These are phyloP conservation scores for Rhododendron kiyosumense DNA, from an alignment of 148 eudicot genomes.

Conservation along the genomic window DNA sequence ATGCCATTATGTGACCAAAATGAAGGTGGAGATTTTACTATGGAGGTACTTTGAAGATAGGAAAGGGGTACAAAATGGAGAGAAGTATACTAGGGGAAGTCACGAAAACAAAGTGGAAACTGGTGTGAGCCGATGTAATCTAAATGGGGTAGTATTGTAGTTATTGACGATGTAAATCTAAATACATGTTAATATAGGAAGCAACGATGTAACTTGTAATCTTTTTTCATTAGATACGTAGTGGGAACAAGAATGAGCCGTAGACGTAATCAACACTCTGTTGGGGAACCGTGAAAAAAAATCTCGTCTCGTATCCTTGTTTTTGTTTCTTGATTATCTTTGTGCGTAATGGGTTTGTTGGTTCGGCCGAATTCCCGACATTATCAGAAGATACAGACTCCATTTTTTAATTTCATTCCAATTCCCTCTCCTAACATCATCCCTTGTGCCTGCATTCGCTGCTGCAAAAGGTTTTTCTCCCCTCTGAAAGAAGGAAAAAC, in stretches of 20 bases:
- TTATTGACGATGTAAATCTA: no score
- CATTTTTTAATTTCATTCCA: conserved; percentile 25
- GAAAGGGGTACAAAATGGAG: neutral
- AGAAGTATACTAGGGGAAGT: neutral
- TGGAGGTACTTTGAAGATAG: neutral
- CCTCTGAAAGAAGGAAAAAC: conserved; percentile 31
- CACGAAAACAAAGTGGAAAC: conserved; percentile 4
- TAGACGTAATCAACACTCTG: no score
- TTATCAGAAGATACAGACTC: conserved; percentile 2
- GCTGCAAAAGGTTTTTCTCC: conserved; percentile 60
- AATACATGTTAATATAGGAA: no score
- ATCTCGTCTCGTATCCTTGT: no score
- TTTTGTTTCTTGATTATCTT: no score
- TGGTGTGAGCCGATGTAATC: no score
- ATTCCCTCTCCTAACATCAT: conserved; percentile 38
- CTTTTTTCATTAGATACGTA: no score
- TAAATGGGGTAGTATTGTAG: no score
- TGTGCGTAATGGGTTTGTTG: no score
- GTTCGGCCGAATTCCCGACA: neutral
- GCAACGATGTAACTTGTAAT: no score
- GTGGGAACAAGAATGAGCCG: no score
- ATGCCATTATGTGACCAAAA: neutral
- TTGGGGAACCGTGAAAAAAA: no score
- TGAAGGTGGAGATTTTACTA: neutral
- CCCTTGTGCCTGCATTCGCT: conserved; percentile 42